Evolutionary conservation across 192 early-diverging fungal genomes (phyloP), one percentile per base, ranked within the genome.

Genomic region (Coemansia sp.): DNA sequence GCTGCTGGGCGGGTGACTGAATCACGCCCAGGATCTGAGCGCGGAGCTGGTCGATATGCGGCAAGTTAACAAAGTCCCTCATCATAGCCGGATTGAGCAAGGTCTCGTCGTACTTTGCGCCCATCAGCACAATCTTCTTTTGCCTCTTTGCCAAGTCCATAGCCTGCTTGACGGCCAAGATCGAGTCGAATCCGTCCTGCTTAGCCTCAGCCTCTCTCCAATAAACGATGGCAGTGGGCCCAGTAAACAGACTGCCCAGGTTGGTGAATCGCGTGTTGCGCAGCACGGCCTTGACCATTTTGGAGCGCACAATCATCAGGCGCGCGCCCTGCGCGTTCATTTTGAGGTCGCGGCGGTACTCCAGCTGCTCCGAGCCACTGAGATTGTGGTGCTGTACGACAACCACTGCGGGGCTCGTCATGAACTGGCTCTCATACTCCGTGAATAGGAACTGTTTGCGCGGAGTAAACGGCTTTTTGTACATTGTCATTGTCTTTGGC

Each of bases 301-400:
- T 70, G 17, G 77, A 59, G 24, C 83, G 58, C 12, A 81, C 78
- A 19, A 81, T 62, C 74, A 79, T 71, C 10, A 85, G 45, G 1
- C 49, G 42, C 0, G 78, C 83, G 4, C 69, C 65, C 8, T 66
- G 63, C 3, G 76, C 77, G 7, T 24, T 17, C 24, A 68, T 46
- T 37, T 77, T 79, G 14, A 76, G 64, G 5, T 67, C 54, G 9
- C 63, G 67, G 1, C 78, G 61, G 43, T 68, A 57, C 19, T 68
- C 68, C n/a, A 68, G 61, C 35, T 68, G 68, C 53, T 85, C 83
- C 3, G 57, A 12, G 4, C 72, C 83, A 6, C 59, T 69, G 31
- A 85, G 65, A 46, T 85, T 85, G 53, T 85, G 60, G 61, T 81
- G 74, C 60, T 85, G 83, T 8, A 81, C 15, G 4, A 85, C 45